These are phyloP conservation scores for Phytopythium kandeliae DNA, from an alignment of 352 stramenopile species.

Conservation along the genomic window DNA sequence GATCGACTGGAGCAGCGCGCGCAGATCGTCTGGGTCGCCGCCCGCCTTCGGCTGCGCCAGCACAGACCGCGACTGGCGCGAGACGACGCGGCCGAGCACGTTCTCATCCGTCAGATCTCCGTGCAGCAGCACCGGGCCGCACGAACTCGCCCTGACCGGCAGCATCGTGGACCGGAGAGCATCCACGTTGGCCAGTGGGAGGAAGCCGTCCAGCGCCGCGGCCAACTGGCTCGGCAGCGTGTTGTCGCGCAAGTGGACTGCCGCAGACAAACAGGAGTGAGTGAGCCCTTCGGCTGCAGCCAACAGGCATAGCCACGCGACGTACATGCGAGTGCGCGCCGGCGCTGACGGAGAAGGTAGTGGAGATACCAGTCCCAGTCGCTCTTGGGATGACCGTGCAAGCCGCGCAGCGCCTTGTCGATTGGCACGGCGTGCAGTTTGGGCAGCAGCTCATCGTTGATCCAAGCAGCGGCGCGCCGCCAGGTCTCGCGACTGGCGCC, in stretches of 20 bases:
- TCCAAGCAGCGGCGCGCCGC: constrained; percentile 46
- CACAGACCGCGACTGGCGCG: neutral
- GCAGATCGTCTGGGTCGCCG: constrained; percentile 9
- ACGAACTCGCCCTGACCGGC: constrained; percentile 16
- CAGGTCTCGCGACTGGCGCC: constrained; percentile 44
- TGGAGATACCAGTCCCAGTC: constrained; percentile 79
- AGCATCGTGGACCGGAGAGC: constrained; percentile 33
- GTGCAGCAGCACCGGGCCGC: constrained; percentile 61
- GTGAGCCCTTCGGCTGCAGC: constrained; percentile 1
- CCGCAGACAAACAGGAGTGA: constrained; percentile 9
- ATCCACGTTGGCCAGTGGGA: constrained; percentile 25
- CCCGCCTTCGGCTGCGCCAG: neutral
- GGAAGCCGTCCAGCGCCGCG: constrained; percentile 51
- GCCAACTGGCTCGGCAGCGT: constrained; percentile 57
- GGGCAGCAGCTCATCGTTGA: constrained; percentile 54
- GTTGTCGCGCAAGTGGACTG: constrained; percentile 56
- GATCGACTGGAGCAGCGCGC: constrained; percentile 29
- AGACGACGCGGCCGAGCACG: constrained; percentile 40
- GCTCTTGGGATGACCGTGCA: constrained; percentile 61
- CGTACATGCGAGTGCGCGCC: constrained; percentile 64
- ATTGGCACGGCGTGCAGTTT: constrained; percentile 54
- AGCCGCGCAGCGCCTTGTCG: constrained; percentile 28
- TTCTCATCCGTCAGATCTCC: constrained; percentile 86
- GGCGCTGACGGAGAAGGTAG: constrained; percentile 68
- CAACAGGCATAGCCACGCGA: constrained; percentile 1